A percentile compares a stretch with the other conserved stretches of the same genome.
phyloP scores from a whole-genome alignment of 2,329 filamentous ascomycete species.

The Sporothrix protearum region DNA sequence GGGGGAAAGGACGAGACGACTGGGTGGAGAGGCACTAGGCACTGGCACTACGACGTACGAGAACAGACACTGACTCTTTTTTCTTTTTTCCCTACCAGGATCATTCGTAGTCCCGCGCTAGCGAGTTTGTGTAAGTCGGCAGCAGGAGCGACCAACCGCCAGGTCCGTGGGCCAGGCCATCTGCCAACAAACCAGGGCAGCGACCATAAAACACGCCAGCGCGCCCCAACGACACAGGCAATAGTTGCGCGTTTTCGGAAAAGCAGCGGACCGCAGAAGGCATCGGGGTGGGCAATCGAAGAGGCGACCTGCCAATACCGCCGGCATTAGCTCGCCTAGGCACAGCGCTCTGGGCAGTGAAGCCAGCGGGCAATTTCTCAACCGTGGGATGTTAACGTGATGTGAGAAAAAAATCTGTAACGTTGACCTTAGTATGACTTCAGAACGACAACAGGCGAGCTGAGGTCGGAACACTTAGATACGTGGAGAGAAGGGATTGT shows the following conservation, averaged over 20 bases:
- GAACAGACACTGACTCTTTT: neutral
- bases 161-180: neutral
- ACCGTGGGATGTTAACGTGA: neutral
- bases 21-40: constrained; percentile 7
- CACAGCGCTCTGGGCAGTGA: neutral
- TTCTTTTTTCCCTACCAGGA: neutral
- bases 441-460: neutral
- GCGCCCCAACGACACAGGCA: neutral
- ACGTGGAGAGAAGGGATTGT: neutral
- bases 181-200: neutral
- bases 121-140: constrained; percentile 16
- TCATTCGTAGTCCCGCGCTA: constrained; percentile 1
- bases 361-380: neutral
- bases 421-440: neutral
- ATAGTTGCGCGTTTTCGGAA: neutral
- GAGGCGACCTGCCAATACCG: neutral
- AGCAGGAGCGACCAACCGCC: constrained; percentile 15
- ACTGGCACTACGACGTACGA: too few relatives aligned
- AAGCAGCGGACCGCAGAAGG: neutral
- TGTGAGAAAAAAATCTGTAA: neutral
- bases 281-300: neutral
- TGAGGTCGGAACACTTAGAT: too few relatives aligned
- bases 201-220: constrained; percentile 4
- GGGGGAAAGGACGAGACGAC: constrained; percentile 13
- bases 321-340: neutral